Evolutionary conservation across 75 land plant genomes (phyloP), one percentile per base, ranked within the genome.

Genomic region (Ceratopteris richardii): DNA sequence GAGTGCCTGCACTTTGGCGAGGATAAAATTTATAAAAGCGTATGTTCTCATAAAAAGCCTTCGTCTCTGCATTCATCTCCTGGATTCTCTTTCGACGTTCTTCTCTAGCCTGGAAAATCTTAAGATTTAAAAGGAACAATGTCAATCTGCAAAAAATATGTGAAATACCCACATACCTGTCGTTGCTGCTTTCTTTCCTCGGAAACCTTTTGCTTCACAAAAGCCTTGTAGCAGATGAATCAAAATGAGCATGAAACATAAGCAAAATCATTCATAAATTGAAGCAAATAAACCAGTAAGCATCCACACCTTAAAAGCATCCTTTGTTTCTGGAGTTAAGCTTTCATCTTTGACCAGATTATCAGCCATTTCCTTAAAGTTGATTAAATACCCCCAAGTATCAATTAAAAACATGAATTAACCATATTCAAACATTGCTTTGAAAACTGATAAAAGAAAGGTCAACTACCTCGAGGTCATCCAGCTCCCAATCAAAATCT

Each of bases 11-110:
- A 14, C 80, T 71, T 23, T 63, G 44, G 2, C 84, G 77, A 39
- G 99, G 99, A 68, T 95, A 95, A 57, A 90, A 95, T 62, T 95
- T 95, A 71, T 80, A 95, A 58, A 95, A 86, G 42, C 64, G 71
- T 80, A 90, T 95, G 19, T 77, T 84, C 62, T 87, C 69, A 24
- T 76, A 80, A 40, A 81, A 86, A 22, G 70, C 68, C 56, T 72
- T 83, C n/a, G 63, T 64, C 16, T 87, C 82, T 7, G 70, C 78
- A 61, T 80, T 85, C 99, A 90, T 90, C 41, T 90, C 93, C 41
- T 86, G 89, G 25, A 84, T 48, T 12, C 82, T 86, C 54, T 84
- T 87, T 67, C 73, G 81, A n/a, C 99, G 61, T 2, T 88, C 97
- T 63, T 75, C 78, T 61, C 65, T 90, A 29, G 82, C 86, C 97